Base-by-base conservation (phyloP, 768 basidiomycete species). In the Boletus sp. region DNA sequence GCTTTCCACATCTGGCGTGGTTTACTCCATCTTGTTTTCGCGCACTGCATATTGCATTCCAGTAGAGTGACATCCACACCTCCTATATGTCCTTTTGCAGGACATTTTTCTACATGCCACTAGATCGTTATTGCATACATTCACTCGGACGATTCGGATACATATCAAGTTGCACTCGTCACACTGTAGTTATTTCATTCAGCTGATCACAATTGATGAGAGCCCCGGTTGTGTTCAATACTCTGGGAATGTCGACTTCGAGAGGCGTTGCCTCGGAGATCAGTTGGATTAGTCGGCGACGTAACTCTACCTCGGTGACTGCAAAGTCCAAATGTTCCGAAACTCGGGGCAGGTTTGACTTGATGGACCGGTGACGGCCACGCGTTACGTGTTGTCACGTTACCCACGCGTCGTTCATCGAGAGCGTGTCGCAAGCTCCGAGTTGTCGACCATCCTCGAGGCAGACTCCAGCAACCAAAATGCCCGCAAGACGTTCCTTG, bases 61-160 rank as follows among this genome's bases (percentile, higher is more conserved):
- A n/a, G 32, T 53, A 49, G 50, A 52, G 33, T 17, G 23, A 51
- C 57, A 51, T 45, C 23, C 7, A 34, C 58, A 55, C 54, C 47
- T 50, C n/a, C 33, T 43, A 25, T 19, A 42, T 50, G 15, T 25
- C 43, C 1, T 34, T 62, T 56, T 50, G 7, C 29, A 30, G 21
- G 29, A 37, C 50, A 41, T 42, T 47, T 43, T 15, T 73, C 68
- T 80, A 71, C 29, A 35, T 45, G 10, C 14, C 25, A 55, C 39
- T 46, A 51, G 40, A 63, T 51, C 30, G 38, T 47, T n/a, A 25
- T 47, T n/a, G 40, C 51, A 55, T 49, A 15, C 50, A 34, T 40
- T 41, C 43, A 49, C 37, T 44, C 10, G 27, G 49, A 60, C 32
- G n/a, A 33, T 47, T 46, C 13, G 23, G 33, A 41, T 43, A 49